Percentiles rank a stretch among this genome's conserved stretches.
These are phyloP conservation scores for Coleophoma cylindrospora DNA, from an alignment of 2,329 filamentous ascomycete species.

Conservation along the genomic window DNA sequence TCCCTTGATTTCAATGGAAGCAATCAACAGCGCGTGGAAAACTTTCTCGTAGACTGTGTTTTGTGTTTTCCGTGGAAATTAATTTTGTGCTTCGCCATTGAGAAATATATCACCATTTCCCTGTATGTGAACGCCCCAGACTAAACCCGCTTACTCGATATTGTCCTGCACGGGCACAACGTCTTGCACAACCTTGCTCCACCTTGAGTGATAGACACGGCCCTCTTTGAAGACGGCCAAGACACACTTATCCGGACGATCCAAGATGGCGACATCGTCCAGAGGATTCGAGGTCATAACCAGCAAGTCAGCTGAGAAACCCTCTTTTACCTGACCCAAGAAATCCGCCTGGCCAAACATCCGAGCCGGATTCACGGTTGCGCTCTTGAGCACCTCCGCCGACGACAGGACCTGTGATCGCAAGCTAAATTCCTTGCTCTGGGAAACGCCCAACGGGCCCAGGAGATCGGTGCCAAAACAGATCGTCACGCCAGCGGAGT, in stretches of 20 bases:
- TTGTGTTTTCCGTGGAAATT: too few species aligned
- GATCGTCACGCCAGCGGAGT: conserved; percentile 46
- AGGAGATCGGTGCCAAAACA: conserved; percentile 52
- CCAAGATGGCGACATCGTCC: conserved; percentile 47
- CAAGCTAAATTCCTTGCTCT: conserved; percentile 43
- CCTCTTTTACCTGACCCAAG: conserved; percentile 44
- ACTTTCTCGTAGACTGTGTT: too few species aligned
- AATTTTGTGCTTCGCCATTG: too few species aligned
- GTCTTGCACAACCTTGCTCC: conserved; percentile 7
- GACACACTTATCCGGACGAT: conserved; percentile 37
- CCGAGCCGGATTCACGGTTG: conserved; percentile 46
- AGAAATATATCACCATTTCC: too few species aligned
- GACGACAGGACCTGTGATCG: conserved; percentile 35
- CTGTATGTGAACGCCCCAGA: too few species aligned
- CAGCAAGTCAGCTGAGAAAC: conserved; percentile 47
- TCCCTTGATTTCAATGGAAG: too few species aligned
- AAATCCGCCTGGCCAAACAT: conserved; percentile 39
- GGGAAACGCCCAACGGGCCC: conserved; percentile 41
- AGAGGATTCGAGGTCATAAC: conserved; percentile 47
- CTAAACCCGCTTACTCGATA: not conserved
- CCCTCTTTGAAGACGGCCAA: conserved; percentile 51
- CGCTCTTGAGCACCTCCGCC: conserved; percentile 40
- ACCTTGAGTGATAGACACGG: conserved; percentile 28
- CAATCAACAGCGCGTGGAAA: too few species aligned
- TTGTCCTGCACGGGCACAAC: not conserved